Percentiles rank a stretch among this genome's conserved stretches.
Evolutionary conservation across 2,329 filamentous ascomycete species (phyloP).

Genomic region (Volutella citrinella): DNA sequence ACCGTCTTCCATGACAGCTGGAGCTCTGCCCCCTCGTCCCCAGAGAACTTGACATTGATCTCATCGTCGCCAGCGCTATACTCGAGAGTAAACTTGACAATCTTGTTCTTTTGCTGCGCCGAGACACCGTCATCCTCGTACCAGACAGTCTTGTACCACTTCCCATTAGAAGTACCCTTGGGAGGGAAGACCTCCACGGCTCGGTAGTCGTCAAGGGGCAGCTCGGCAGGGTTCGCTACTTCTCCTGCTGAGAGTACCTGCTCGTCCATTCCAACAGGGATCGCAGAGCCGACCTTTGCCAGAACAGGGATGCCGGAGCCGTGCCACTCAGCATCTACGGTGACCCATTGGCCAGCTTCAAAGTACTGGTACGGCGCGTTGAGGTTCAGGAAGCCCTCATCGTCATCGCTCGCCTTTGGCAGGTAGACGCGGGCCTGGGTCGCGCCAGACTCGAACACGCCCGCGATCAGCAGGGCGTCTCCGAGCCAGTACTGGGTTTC

Average conservation of each 20-base stretch:
- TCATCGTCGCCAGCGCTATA: constrained; percentile 19
- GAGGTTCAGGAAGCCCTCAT: constrained; percentile 60
- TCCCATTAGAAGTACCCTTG: constrained; percentile 11
- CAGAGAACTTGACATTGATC: constrained; percentile 25
- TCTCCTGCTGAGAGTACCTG: constrained; percentile 34
- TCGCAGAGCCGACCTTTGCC: constrained; percentile 35
- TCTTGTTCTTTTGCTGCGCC: constrained; percentile 25
- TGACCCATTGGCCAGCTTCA: constrained; percentile 39
- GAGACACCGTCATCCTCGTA: constrained; percentile 39
- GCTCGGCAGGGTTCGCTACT: constrained; percentile 34
- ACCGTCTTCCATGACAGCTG: constrained; percentile 32
- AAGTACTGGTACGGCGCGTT: constrained; percentile 60
- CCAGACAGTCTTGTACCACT: constrained; percentile 30
- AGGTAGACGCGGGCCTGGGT: constrained; percentile 59
- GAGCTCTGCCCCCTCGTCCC: constrained; percentile 32
- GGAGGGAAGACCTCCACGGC: constrained; percentile 43
- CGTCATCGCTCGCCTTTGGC: constrained; percentile 50
- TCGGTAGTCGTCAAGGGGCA: constrained; percentile 40
- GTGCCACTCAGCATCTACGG: constrained; percentile 40
- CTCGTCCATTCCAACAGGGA: constrained; percentile 37
- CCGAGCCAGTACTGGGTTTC: constrained; percentile 75
- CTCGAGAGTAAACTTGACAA: constrained; percentile 30
- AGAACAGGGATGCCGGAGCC: constrained; percentile 38
- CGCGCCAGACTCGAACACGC: constrained; percentile 61
- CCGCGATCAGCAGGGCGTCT: constrained; percentile 61